phyloP scores from a whole-genome alignment of 1,284 basidiomycete genomes.

The Rhodotorula sp. region DNA sequence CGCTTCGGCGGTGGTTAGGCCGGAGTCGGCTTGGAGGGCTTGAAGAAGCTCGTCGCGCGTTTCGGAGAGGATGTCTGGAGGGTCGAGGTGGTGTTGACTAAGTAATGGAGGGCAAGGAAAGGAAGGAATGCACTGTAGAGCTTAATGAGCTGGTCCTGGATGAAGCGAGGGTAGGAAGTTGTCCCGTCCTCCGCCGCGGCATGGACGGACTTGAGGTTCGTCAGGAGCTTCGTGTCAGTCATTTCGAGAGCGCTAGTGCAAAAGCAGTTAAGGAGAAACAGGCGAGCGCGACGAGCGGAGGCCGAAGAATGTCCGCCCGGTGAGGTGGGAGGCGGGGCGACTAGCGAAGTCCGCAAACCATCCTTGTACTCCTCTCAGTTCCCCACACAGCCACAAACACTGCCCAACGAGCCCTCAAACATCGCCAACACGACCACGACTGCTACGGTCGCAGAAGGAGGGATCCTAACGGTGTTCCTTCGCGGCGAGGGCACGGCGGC shows the following conservation, averaged over 20 bases:
- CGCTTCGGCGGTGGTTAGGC: not conserved
- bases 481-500: constrained; percentile 4
- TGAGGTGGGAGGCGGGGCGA: too few relatives aligned
- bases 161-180: constrained; percentile 5
- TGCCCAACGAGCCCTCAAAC: not conserved
- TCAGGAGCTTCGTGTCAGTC: not conserved
- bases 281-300: not conserved
- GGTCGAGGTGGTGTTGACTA: too few relatives aligned
- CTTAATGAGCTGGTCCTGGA: constrained; percentile 5
- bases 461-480: not conserved
- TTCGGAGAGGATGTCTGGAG: constrained; percentile 4
- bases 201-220: not conserved
- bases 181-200: not conserved
- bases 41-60: not conserved
- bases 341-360: too few relatives aligned
- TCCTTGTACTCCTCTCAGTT: too few relatives aligned
- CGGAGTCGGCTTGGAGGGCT: not conserved
- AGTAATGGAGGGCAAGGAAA: too few relatives aligned
- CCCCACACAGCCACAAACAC: too few relatives aligned
- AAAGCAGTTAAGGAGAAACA: not conserved
- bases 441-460: not conserved
- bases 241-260: not conserved
- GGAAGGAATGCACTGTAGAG: constrained; percentile 9
- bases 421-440: not conserved
- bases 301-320: not conserved